These are phyloP conservation scores for Stephania yunnanensis DNA, from an alignment of 164 flowering plant species.

Conservation along the genomic window DNA sequence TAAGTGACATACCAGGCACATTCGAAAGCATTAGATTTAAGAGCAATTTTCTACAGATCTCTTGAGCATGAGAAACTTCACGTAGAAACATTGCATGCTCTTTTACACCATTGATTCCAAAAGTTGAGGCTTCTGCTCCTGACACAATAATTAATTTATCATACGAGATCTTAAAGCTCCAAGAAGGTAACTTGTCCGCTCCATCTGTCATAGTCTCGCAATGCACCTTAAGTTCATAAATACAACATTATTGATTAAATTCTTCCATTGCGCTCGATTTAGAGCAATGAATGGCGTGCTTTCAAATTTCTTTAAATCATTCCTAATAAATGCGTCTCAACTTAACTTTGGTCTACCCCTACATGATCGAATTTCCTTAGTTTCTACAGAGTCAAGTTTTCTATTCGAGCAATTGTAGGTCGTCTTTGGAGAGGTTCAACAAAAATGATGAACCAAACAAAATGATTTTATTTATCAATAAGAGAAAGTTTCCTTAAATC, in stretches of 20 bases:
- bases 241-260: background rate
- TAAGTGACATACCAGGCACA: conserved; percentile 57
- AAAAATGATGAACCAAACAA: too few species aligned
- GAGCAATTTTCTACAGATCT: conserved; percentile 86
- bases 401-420: too few species aligned
- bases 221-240: conserved; percentile 41
- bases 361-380: too few species aligned
- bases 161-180: conserved; percentile 73
- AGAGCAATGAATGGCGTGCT: too few species aligned
- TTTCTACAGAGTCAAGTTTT: too few species aligned
- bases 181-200: conserved; percentile 37
- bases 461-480: too few species aligned
- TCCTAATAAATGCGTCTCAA: too few species aligned
- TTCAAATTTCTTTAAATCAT: too few species aligned
- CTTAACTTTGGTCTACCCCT: too few species aligned
- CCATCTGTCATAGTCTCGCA: conserved; percentile 76
- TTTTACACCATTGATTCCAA: conserved; percentile 80
- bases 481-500: too few species aligned
- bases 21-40: conserved; percentile 90
- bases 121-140: conserved; percentile 81
- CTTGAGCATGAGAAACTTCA: conserved; percentile 92
- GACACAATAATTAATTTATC: conserved; percentile 87
- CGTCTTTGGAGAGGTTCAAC: too few species aligned
- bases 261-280: too few species aligned
- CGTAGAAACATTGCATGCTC: conserved; percentile 90